These are phyloP conservation scores for Fulvia fulva DNA, from an alignment of 2,329 filamentous ascomycete species.

Conservation along the genomic window DNA sequence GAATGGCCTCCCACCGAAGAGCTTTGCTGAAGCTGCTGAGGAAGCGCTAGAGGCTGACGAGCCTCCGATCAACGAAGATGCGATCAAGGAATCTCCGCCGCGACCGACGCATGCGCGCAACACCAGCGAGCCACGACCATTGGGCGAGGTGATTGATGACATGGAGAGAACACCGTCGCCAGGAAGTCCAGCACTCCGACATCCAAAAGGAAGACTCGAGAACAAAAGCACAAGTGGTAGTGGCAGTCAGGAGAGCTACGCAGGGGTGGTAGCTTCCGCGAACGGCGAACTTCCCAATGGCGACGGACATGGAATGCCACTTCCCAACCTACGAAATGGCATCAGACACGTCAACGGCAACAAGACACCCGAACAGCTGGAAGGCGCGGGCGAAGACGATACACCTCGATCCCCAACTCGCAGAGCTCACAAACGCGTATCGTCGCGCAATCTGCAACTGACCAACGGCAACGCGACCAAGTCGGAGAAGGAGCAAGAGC, in stretches of 20 bases:
- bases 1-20: constrained; percentile 40
- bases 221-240: constrained; percentile 12
- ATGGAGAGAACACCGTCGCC: constrained; percentile 25
- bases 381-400: constrained; percentile 29
- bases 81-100: constrained; percentile 36
- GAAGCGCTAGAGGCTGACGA: constrained; percentile 22
- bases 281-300: constrained; percentile 17
- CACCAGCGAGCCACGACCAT: constrained; percentile 30
- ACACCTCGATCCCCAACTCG: constrained; percentile 26
- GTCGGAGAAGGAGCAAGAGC: constrained; percentile 2
- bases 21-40: constrained; percentile 41
- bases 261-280: constrained; percentile 18
- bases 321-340: constrained; percentile 5
- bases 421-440: constrained; percentile 28
- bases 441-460: constrained; percentile 21
- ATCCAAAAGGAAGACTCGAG: constrained; percentile 28
- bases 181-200: constrained; percentile 29
- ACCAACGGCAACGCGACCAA: constrained; percentile 18
- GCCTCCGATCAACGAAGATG: constrained; percentile 18
- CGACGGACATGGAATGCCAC: constrained; percentile 17
- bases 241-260: constrained; percentile 17
- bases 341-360: constrained; percentile 12
- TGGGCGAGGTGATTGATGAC: constrained; percentile 36
- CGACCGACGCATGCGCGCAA: constrained; percentile 22
- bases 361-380: constrained; percentile 23